A percentile compares a stretch with the other conserved stretches of the same genome.
phyloP scores from a whole-genome alignment of 2,329 filamentous ascomycete species.

The Spiromastix sp. region DNA sequence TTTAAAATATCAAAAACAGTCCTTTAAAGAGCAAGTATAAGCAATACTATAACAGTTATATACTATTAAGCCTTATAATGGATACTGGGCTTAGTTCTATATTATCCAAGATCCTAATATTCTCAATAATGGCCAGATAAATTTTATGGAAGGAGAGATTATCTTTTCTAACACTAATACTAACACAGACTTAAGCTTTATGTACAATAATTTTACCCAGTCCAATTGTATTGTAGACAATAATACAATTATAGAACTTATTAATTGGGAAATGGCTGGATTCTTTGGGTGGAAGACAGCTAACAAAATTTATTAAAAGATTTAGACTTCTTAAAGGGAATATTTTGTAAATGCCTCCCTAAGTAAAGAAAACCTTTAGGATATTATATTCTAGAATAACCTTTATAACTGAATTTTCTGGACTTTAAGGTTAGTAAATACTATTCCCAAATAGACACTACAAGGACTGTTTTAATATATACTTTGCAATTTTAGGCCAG shows the following conservation, averaged over 20 bases:
- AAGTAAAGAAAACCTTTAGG: no score
- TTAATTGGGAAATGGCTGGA: slow-evolving; percentile 30
- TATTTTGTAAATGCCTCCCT: no score
- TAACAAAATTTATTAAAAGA: slow-evolving; percentile 22
- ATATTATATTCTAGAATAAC: no score
- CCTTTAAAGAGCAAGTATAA: slow-evolving; percentile 27
- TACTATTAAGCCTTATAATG: slow-evolving; percentile 2
- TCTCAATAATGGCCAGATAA: slow-evolving; percentile 17
- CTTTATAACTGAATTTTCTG: no score
- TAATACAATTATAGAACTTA: slow-evolving; percentile 26
- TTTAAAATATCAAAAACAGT: slow-evolving; percentile 20
- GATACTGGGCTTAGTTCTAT: slow-evolving; percentile 4
- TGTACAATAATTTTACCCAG: slow-evolving; percentile 28
- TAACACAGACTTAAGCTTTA: slow-evolving; percentile 20
- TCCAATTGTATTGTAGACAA: slow-evolving; percentile 29
- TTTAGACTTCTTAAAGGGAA: no score
- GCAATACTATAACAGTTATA: slow-evolving; percentile 19
- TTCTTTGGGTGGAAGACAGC: slow-evolving; percentile 28
- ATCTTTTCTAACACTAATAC: slow-evolving; percentile 13
- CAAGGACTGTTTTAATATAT: no score
- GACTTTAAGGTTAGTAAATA: no score
- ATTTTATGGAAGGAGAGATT: slow-evolving; percentile 24
- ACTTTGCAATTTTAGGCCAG: no score
- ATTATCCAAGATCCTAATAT: slow-evolving; percentile 3
- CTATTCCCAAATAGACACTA: no score